Conservation (phyloP, 2,329 filamentous ascomycete species). For the Sporothrix luriei region DNA sequence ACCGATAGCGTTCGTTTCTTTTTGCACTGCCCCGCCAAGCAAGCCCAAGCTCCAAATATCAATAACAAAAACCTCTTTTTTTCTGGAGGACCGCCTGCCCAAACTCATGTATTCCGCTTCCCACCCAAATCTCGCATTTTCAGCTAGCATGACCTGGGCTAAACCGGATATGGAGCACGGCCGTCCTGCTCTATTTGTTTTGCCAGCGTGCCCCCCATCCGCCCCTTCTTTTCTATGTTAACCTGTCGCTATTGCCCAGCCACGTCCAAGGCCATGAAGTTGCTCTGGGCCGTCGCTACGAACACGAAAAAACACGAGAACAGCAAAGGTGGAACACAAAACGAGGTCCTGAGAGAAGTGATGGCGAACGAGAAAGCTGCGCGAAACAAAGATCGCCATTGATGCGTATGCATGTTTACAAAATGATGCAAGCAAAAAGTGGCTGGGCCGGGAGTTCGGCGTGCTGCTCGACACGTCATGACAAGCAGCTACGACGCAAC, state of each 20-base stretch:
- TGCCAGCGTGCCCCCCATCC: neutral
- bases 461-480: slow-evolving; percentile 1
- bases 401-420: neutral
- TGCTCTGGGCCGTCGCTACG: neutral
- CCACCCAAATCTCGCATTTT: slow-evolving; percentile 14
- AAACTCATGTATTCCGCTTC: neutral
- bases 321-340: neutral
- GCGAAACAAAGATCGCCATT: neutral
- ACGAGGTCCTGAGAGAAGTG: neutral
- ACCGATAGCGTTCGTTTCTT: neutral
- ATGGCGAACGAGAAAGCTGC: neutral
- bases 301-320: neutral
- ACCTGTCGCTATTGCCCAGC: neutral
- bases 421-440: neutral
- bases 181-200: slow-evolving; percentile 36
- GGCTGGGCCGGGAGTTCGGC: slow-evolving; percentile 1
- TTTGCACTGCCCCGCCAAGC: slow-evolving; percentile 15
- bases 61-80: neutral
- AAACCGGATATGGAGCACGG: slow-evolving; percentile 18
- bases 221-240: neutral
- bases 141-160: slow-evolving; percentile 29
- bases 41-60: neutral
- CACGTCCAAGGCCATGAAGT: neutral
- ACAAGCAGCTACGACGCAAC: too few relatives aligned
- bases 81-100: neutral